Percentiles rank a stretch among this genome's conserved stretches.
Conservation (phyloP, 345 rosid species). For the Eucalyptus urophylla region DNA sequence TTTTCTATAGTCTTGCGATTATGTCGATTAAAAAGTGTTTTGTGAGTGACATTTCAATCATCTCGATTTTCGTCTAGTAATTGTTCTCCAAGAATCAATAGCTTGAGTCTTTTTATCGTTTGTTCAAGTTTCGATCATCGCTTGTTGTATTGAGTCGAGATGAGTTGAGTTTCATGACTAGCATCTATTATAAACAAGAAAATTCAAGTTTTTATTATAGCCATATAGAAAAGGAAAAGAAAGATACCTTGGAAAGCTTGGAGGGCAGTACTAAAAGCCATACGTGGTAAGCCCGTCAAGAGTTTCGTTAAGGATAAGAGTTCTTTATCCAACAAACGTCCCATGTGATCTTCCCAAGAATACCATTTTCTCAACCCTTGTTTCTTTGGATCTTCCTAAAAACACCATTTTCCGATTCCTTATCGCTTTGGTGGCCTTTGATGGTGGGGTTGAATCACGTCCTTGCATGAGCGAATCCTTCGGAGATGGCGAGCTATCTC, state of each 20-base stretch:
- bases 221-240: not conserved
- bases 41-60: accelerated
- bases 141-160: not conserved
- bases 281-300: not conserved
- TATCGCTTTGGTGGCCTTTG: not conserved
- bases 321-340: not conserved
- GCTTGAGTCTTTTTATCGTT: not conserved
- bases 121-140: not conserved
- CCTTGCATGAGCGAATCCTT: not conserved
- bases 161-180: not conserved
- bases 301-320: not conserved
- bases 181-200: not conserved
- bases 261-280: not conserved
- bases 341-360: not conserved
- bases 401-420: not conserved
- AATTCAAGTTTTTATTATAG: not conserved
- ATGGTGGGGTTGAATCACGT: not conserved
- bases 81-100: not conserved
- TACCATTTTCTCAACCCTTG: not conserved
- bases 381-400: not conserved
- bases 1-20: not conserved
- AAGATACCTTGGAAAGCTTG: not conserved
- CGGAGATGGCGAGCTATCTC: not conserved
- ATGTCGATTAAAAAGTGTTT: not conserved
- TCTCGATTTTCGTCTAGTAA: not conserved